A percentile compares a stretch with the other conserved stretches of the same genome.
phyloP scores from a whole-genome alignment of 1,284 basidiomycete species.

The Rhizoctonia solani region DNA sequence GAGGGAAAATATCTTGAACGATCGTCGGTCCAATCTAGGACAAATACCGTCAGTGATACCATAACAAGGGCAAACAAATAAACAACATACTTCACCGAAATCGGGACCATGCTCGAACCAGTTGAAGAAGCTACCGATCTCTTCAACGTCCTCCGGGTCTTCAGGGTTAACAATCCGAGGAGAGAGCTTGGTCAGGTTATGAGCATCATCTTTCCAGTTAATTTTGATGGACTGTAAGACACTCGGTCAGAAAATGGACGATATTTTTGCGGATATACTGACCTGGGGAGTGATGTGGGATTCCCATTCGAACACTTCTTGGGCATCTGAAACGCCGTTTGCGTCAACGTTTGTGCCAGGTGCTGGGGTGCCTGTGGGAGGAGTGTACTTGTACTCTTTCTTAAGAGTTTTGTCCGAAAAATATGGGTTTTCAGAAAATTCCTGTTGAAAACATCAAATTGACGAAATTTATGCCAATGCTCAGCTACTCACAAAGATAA shows the following conservation, averaged over 20 bases:
- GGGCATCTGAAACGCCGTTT: constrained; percentile 71
- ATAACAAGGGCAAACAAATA: not conserved
- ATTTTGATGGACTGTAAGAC: constrained; percentile 62
- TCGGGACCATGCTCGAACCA: constrained; percentile 73
- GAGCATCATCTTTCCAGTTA: constrained; percentile 78
- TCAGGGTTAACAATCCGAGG: constrained; percentile 62
- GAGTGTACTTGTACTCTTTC: constrained; percentile 75
- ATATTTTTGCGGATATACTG: constrained; percentile 41
- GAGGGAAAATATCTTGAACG: constrained; percentile 74
- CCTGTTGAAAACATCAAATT: constrained; percentile 47
- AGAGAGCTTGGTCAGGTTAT: constrained; percentile 76
- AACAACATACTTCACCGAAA: constrained; percentile 62
- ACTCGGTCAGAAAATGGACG: constrained; percentile 9
- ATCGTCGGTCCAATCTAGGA: constrained; percentile 68
- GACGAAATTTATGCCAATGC: not conserved
- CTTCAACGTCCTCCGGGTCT: constrained; percentile 52
- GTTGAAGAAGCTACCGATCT: constrained; percentile 83
- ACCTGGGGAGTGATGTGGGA: constrained; percentile 69
- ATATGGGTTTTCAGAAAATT: constrained; percentile 82
- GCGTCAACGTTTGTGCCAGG: constrained; percentile 63
- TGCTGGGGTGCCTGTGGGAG: constrained; percentile 52
- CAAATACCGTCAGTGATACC: not conserved
- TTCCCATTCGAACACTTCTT: constrained; percentile 78
- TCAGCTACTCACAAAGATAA: constrained; percentile 72
- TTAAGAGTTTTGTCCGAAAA: constrained; percentile 73